phyloP scores from a whole-genome alignment of 768 basidiomycete species.

The Termitomyces sp. region DNA sequence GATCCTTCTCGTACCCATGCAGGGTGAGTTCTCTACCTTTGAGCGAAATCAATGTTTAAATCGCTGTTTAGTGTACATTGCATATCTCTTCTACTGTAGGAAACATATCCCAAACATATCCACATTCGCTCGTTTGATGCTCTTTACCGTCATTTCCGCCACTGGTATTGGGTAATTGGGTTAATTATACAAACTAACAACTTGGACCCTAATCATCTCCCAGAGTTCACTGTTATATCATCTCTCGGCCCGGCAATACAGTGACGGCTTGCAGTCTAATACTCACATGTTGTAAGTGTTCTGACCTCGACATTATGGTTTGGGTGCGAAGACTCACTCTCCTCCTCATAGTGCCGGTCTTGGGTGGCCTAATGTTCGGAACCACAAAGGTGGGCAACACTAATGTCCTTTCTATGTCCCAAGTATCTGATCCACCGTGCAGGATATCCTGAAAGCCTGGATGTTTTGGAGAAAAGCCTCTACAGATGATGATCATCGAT shows the following conservation, averaged over 20 bases:
- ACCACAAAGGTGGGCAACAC: background rate
- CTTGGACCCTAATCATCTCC: background rate
- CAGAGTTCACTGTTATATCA: constrained; percentile 1
- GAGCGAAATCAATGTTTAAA: background rate
- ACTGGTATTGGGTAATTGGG: background rate
- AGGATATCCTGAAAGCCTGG: background rate
- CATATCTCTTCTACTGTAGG: background rate
- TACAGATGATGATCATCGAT: background rate
- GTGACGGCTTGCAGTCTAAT: constrained; percentile 2
- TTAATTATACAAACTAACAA: background rate
- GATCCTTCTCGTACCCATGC: background rate
- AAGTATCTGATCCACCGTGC: background rate
- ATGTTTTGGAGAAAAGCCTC: background rate
- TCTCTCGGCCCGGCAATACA: background rate
- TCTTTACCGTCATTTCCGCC: constrained; percentile 2
- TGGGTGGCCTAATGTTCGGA: background rate
- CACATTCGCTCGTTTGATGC: background rate
- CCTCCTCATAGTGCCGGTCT: background rate
- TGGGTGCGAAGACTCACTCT: background rate
- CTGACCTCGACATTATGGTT: background rate
- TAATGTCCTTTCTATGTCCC: background rate
- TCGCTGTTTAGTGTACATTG: background rate
- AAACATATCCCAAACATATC: background rate
- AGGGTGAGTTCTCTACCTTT: background rate
- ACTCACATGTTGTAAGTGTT: background rate